phyloP scores from a whole-genome alignment of 1,284 basidiomycete species.

The Malassezia brasiliensis region DNA sequence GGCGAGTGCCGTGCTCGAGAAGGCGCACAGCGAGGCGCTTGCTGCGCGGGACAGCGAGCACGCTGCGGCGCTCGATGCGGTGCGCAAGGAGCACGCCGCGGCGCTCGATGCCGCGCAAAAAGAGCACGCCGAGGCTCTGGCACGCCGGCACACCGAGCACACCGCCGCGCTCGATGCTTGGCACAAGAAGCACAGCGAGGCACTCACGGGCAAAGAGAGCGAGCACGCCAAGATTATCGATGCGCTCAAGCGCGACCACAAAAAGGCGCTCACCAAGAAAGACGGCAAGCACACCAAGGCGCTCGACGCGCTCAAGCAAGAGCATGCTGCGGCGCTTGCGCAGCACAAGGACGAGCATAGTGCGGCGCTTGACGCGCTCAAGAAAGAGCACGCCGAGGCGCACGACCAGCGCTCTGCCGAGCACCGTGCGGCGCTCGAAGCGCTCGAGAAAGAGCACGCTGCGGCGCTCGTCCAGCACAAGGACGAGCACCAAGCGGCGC shows the following conservation, averaged over 20 bases:
- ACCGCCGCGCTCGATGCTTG: background rate
- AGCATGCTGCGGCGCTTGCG: background rate
- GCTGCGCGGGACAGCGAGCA: background rate
- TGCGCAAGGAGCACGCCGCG: constrained; percentile 5
- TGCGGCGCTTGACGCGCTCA: background rate
- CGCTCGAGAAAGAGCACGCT: background rate
- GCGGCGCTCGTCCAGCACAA: background rate
- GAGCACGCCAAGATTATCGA: constrained; percentile 1
- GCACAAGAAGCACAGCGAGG: background rate
- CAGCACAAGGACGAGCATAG: background rate
- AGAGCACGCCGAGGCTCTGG: background rate
- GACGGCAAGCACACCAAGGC: background rate
- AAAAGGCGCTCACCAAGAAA: no score
- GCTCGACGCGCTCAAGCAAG: background rate
- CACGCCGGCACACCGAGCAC: background rate
- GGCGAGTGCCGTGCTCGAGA: background rate
- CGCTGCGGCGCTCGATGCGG: background rate
- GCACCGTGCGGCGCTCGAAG: no score
- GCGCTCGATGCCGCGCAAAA: background rate
- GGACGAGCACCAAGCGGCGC: background rate
- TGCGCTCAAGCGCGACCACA: constrained; percentile 9
- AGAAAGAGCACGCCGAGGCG: background rate
- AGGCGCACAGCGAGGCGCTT: background rate
- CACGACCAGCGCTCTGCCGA: background rate
- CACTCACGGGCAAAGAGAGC: background rate